Evolutionary conservation across 495 filamentous ascomycete genomes (phyloP), one percentile per base, ranked within the genome.

Genomic region (Penicillium lagena): DNA sequence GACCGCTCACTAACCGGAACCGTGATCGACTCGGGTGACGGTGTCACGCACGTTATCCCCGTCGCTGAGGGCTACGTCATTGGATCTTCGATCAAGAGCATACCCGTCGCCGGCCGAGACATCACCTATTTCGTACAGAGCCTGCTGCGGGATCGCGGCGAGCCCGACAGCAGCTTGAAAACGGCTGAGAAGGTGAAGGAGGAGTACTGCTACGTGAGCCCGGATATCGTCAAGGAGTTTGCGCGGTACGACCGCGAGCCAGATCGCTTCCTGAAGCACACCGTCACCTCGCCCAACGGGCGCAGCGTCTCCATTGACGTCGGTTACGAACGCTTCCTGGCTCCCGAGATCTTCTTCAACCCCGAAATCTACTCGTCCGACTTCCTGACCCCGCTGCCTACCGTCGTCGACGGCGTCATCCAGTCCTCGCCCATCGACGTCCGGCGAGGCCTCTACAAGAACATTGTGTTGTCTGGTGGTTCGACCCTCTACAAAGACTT

Each of bases 271-370:
- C 68, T 82, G 48, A 90, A 95, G 66, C 90, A 97, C 65, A 81
- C 81, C 14, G 87, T 95, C 12, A 82, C 79, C 30, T 80, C 91
- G 37, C 87, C 87, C n/a, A 90, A 90, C 50, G 93, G 93, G 36
- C 81, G 84, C 47, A 83, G 83, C 48, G 81, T 90, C 9, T 80
- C 71, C 12, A 87, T 98, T 31, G 93, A 98, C 59, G 86, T 98
- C 31, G 93, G 93, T 34, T 98, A 98, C 68, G 93, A 98, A 63
- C 88, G 93, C 31, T 98, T 98, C 78, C 77, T 98, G 34, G 93
- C 93, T 2, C 93, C 93, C 35, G 93, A 98, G 66, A 98, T 98
- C 52, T 98, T 97, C 75, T 98, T 98, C 77, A 98, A 97, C 66
- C 93, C 93, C 30, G 93, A 98, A 73, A 97, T 97, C 58, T 96